A percentile compares a stretch with the other conserved stretches of the same genome.
phyloP scores from a whole-genome alignment of 495 filamentous ascomycete genomes.

The Melanomma pulvis-pyrius region DNA sequence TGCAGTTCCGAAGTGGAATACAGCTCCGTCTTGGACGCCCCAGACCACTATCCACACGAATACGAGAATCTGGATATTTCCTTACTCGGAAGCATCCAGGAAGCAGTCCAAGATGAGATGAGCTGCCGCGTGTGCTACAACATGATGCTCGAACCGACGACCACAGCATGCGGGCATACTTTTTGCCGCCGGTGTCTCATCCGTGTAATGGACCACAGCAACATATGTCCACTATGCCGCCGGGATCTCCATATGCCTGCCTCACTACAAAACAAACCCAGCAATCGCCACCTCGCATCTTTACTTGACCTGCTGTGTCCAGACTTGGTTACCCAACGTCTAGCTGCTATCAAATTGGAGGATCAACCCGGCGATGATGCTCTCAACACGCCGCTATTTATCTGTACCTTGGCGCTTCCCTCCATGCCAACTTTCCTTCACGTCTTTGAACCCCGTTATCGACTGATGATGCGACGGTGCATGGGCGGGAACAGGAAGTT shows the following conservation, averaged over 20 bases:
- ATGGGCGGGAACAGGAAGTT: constrained; percentile 73
- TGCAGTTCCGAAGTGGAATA: constrained; percentile 61
- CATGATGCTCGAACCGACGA: constrained; percentile 77
- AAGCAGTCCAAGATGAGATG: constrained; percentile 65
- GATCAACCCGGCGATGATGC: constrained; percentile 57
- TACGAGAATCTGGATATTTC: constrained; percentile 52
- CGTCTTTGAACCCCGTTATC: constrained; percentile 89
- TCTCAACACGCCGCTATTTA: constrained; percentile 71
- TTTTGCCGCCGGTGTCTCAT: constrained; percentile 81
- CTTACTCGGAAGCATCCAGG: constrained; percentile 60
- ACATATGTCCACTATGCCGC: constrained; percentile 79
- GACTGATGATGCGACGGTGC: constrained; percentile 81
- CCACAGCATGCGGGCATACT: constrained; percentile 84
- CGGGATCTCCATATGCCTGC: constrained; percentile 64
- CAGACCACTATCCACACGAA: constrained; percentile 11
- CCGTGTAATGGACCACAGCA: constrained; percentile 72
- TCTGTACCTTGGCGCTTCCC: constrained; percentile 80
- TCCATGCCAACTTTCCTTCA: constrained; percentile 82
- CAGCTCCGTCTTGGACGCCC: constrained; percentile 42
- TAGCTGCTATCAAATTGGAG: constrained; percentile 55
- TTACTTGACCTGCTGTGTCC: constrained; percentile 68
- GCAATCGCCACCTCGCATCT: constrained; percentile 63
- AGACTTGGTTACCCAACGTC: constrained; percentile 61
- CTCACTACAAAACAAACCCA: constrained; percentile 55
- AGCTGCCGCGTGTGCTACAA: constrained; percentile 89